Base-by-base conservation (phyloP, 768 basidiomycete genomes). In the Hypsizygus marmoreus region DNA sequence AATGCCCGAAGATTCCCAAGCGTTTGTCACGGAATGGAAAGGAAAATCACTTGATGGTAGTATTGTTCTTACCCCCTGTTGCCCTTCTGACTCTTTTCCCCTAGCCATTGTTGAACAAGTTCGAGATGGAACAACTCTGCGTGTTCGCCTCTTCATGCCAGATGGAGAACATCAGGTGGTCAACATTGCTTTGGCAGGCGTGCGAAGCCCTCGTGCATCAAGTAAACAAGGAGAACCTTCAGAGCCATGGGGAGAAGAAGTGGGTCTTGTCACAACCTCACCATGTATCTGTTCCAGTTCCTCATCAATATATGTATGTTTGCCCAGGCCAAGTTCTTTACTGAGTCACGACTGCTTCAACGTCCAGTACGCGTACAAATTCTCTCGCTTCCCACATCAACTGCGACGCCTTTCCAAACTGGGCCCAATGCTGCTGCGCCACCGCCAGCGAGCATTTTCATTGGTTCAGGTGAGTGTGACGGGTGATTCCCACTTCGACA, bases 41-140 rank as follows among this genome's bases (percentile, higher is more conserved):
- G 92, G 88, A n/a, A 88, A 90, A 63, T 69, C 81, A 4, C 71
- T 99, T 44, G 93, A 97, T 59, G 93, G 91, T 91, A 66, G 48
- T 56, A 24, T 12, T 16, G 14, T 41, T 26, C n/a, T 32, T 45
- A 5, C 2, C 28, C 23, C 35, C 33, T 5, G 16, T 32, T 28
- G 55, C 42, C 23, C 30, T 33, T 23, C 47, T 58, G 14, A 58
- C 32, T 36, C 14, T 28, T 53, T 28, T n/a, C 29, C 28, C 20
- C 25, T 47, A 95, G 94, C 88, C 37, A 80, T 97, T 49, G 91
- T 98, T 47, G 95, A 99, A 68, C 86, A 89, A 61, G 93, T 97
- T 41, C 81, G 89, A 39, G 95, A 98, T 61, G 95, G 94, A 38
- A 87, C 90, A 16, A 95, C 91, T 22, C 69, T 98, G 23, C 87